Evolutionary conservation across 495 filamentous ascomycete species (phyloP).

Genomic region (Trichocladium antarcticum): DNA sequence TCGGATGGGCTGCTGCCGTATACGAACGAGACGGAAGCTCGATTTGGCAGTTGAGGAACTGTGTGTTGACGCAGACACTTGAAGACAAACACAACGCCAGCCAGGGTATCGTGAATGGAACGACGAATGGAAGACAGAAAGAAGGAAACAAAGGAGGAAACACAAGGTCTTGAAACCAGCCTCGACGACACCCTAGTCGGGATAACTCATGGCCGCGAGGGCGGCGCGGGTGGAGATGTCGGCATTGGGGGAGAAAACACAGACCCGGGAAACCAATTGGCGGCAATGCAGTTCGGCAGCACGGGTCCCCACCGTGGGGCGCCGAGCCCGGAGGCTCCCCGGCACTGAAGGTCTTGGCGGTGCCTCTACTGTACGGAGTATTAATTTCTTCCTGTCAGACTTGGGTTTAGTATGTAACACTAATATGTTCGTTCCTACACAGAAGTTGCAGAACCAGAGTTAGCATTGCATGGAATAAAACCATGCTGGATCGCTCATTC

Average conservation of each 20-base stretch:
- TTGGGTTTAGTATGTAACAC: too few species aligned
- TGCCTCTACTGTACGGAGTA: too few species aligned
- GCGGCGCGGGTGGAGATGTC: constrained; percentile 9
- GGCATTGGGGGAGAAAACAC: constrained; percentile 17
- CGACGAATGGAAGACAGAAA: neutral
- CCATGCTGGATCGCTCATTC: neutral
- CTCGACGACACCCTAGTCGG: constrained; percentile 3
- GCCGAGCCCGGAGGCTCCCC: neutral
- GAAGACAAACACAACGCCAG: neutral
- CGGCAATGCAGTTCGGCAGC: constrained; percentile 23
- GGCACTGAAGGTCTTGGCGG: neutral
- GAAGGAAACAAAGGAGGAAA: constrained; percentile 1
- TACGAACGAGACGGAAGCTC: neutral
- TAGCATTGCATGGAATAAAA: too few species aligned
- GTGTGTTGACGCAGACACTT: neutral
- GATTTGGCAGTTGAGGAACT: neutral
- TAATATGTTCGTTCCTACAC: too few species aligned
- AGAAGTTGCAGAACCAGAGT: too few species aligned
- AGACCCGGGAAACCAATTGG: constrained; percentile 12
- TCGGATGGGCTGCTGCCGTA: neutral
- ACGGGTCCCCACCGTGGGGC: constrained; percentile 9
- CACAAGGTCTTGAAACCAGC: neutral
- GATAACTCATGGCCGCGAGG: constrained; percentile 13
- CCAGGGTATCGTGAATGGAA: too few species aligned
- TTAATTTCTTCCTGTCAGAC: too few species aligned